Evolutionary conservation across 2,329 filamentous ascomycete species (phyloP), one percentile per base, ranked within the genome.

Genomic region (Aspergillus pseudotamarii): DNA sequence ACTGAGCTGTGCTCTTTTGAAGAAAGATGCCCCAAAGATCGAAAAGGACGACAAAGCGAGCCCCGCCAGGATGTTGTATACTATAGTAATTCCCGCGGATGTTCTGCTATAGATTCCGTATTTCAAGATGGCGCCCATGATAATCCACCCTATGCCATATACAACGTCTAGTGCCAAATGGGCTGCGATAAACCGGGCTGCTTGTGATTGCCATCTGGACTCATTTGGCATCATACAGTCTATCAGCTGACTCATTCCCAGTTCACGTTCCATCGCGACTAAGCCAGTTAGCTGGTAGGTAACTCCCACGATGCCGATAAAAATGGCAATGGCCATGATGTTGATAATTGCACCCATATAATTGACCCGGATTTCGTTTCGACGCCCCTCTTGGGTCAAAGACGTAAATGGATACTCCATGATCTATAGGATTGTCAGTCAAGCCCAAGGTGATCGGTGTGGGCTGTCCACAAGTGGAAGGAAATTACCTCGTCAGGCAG

Each of bases 191-290:
- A 96, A 83, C n/a, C 94, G 86, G 1, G 91, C 89, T 26, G 88
- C 86, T 78, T 94, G 92, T 11, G 91, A 88, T 71, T 92, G 84
- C 92, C 92, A 96, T 50, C 86, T 82, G 56, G 84, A 84, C 60
- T 85, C 84, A 60, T 91, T 91, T 0, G 92, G 90, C 83, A 95
- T 94, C 92, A 96, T 97, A 60, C 92, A 90, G 77, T 97, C 94
- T 50, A 97, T 88, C 32, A 97, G 83, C 66, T 93, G 91, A 5
- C 92, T 92, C 86, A 97, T 95, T 62, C 93, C 94, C 19, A 88
- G 83, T 80, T 97, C 94, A 61, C 94, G 84, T 78, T 97, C 94
- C 2, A 89, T 88, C 9, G 94, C 93, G 75, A 96, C 89, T 70
- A 94, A 88, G 10, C 94, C 94, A 0, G 92, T 92, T 61, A 96